Evolutionary conservation across 129 eudicot species (phyloP).

Genomic region (sunflower (Helianthus annuus)): HanXRQr2.0-SUNRISE NC_035444.2:28268225-28268724

Average conservation of each 20-base stretch:
- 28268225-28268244: conserved; percentile 33
- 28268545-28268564: conserved; percentile 88
- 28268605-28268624: neutral
- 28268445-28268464: conserved; percentile 13
- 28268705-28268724: too few species aligned
- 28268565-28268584: conserved; percentile 71
- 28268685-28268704: too few species aligned
- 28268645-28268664: neutral
- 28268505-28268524: conserved; percentile 79
- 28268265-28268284: conserved; percentile 69
- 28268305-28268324: conserved; percentile 66
- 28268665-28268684: neutral
- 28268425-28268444: neutral
- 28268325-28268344: conserved; percentile 79
- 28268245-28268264: conserved; percentile 91
- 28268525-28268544: conserved; percentile 67
- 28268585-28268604: conserved; percentile 66
- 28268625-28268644: neutral
- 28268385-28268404: conserved; percentile 43
- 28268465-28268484: neutral
- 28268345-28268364: conserved; percentile 85
- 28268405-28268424: neutral
- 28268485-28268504: conserved; percentile 50
- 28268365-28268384: conserved; percentile 59
- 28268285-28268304: conserved; percentile 58